Conservation (phyloP, 2,329 filamentous ascomycete genomes). For the Diaporthe citri region DNA sequence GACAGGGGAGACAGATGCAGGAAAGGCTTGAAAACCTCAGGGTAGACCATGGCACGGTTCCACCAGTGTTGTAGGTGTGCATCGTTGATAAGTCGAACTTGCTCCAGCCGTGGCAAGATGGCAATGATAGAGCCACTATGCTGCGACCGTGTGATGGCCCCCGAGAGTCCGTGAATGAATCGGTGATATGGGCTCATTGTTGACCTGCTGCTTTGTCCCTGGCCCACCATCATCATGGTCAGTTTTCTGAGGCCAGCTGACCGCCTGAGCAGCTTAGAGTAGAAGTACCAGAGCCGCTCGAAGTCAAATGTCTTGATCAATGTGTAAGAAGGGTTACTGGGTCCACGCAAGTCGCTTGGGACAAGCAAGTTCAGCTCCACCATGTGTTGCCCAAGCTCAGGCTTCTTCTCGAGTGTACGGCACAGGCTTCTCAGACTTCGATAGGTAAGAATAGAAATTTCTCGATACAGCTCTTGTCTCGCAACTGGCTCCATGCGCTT, state of each 20-base stretch:
- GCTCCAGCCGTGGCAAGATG: not conserved
- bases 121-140: not conserved
- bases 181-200: fast-evolving
- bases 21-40: not conserved
- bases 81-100: not conserved
- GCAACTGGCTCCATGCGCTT: not conserved
- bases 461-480: not conserved
- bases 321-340: too few relatives aligned
- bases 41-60: not conserved
- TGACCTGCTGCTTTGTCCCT: not conserved
- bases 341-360: too few relatives aligned
- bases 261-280: not conserved
- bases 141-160: not conserved
- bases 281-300: not conserved
- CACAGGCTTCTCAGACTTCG: not conserved
- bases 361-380: not conserved
- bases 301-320: not conserved
- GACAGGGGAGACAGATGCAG: not conserved
- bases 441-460: fast-evolving
- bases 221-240: not conserved
- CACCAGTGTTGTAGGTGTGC: too few relatives aligned
- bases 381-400: not conserved
- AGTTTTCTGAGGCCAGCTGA: not conserved
- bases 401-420: not conserved
- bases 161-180: not conserved